These are phyloP conservation scores for Ceratocystis ficicola DNA, from an alignment of 2,329 filamentous ascomycete genomes.

Conservation along the genomic window DNA sequence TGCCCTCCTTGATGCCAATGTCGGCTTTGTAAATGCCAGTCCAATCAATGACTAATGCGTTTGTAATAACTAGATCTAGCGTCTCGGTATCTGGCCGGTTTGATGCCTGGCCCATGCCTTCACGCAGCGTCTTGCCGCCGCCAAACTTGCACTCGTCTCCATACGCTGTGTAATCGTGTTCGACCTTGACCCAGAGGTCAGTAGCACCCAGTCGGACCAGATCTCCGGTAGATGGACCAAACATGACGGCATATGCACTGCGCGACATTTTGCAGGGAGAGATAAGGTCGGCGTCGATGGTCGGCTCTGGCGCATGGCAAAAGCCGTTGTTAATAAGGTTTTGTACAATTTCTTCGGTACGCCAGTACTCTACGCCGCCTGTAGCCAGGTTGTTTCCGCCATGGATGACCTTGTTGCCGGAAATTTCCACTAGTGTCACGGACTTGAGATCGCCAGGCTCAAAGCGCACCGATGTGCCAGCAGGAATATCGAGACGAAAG, in stretches of 20 bases:
- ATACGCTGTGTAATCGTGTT: constrained; percentile 71
- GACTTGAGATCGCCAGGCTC: constrained; percentile 89
- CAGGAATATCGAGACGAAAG: constrained; percentile 76
- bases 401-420: constrained; percentile 62
- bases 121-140: constrained; percentile 82
- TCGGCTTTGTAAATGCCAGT: constrained; percentile 92
- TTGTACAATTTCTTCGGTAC: constrained; percentile 53
- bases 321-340: constrained; percentile 63
- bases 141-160: constrained; percentile 95
- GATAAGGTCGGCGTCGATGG: constrained; percentile 40
- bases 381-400: constrained; percentile 73
- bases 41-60: constrained; percentile 83
- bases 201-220: constrained; percentile 69
- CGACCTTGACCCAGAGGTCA: constrained; percentile 80
- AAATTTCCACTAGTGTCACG: constrained; percentile 80
- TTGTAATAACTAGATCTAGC: constrained; percentile 76
- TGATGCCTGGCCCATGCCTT: constrained; percentile 90
- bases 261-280: constrained; percentile 61
- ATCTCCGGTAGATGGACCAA: constrained; percentile 84
- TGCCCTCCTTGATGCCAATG: constrained; percentile 79
- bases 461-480: constrained; percentile 84
- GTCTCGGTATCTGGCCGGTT: constrained; percentile 59
- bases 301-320: constrained; percentile 59
- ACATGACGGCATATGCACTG: constrained; percentile 73
- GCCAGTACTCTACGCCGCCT: constrained; percentile 54